Percentiles rank a stretch among this genome's conserved stretches.
These are phyloP conservation scores for Canna indica DNA, from an alignment of 176 grass and related monocot species.

Conservation along the genomic window DNA sequence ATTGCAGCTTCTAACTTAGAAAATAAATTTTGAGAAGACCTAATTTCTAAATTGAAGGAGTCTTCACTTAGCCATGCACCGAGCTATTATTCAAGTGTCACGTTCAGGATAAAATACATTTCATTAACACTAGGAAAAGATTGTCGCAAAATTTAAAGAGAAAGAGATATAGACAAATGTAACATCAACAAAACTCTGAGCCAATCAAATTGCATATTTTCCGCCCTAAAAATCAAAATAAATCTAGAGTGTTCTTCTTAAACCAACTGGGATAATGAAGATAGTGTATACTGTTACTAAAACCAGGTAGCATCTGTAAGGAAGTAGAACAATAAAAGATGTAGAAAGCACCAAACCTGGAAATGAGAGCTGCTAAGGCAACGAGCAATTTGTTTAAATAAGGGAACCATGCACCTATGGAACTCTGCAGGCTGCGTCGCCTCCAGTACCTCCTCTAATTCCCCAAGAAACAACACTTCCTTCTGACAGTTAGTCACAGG, in stretches of 20 bases:
- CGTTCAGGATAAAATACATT: too few relatives aligned
- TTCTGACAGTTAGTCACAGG: conserved; percentile 41
- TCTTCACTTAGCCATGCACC: background rate
- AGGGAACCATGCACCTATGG: conserved; percentile 6
- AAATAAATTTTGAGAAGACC: background rate
- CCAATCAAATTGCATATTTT: background rate
- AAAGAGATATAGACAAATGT: too few relatives aligned
- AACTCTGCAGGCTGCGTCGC: background rate
- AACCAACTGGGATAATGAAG: background rate
- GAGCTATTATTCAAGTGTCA: too few relatives aligned
- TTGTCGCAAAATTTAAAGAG: too few relatives aligned
- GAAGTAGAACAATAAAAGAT: background rate
- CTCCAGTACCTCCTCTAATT: conserved; percentile 4
- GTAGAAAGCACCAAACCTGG: background rate
- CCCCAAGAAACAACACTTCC: conserved; percentile 18
- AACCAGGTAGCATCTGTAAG: background rate
- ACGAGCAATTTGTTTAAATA: conserved; percentile 5
- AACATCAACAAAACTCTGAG: background rate
- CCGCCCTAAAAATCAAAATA: background rate
- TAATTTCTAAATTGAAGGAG: background rate
- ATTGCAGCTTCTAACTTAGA: background rate
- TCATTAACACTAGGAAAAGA: too few relatives aligned
- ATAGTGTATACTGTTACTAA: background rate
- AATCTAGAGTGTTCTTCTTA: background rate
- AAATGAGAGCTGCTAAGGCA: conserved; percentile 8